phyloP scores from a whole-genome alignment of 2,329 filamentous ascomycete genomes.

The Nothophoma quercina region DNA sequence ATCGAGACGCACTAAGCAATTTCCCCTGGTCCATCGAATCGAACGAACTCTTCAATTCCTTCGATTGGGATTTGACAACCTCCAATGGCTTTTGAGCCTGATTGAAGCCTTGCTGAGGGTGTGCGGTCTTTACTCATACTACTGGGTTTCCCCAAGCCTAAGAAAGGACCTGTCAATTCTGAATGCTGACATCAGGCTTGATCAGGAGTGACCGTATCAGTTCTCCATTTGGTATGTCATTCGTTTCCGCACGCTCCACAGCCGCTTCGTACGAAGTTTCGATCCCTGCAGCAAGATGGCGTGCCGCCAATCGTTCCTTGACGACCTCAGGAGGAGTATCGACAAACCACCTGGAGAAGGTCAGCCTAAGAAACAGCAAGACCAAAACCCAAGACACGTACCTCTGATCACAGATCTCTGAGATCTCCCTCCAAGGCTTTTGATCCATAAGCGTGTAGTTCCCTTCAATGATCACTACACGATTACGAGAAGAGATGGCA shows the following conservation, averaged over 20 bases:
- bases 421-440: conserved; percentile 28
- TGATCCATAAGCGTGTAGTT: conserved; percentile 38
- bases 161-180: conserved; percentile 19
- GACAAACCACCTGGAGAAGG: conserved; percentile 31
- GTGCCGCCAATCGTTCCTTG: conserved; percentile 27
- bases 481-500: conserved; percentile 29
- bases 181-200: conserved; percentile 27
- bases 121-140: too few relatives aligned
- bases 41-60: conserved; percentile 34
- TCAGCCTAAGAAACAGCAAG: conserved; percentile 10
- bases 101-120: neutral
- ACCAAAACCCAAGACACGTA: conserved; percentile 8
- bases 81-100: conserved; percentile 21
- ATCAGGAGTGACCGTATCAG: conserved; percentile 31
- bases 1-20: conserved; percentile 29
- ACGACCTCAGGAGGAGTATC: conserved; percentile 29
- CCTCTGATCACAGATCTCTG: conserved; percentile 27
- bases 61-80: conserved; percentile 36
- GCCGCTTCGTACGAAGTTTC: conserved; percentile 30
- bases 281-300: conserved; percentile 35
- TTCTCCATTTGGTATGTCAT: conserved; percentile 36
- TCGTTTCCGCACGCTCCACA: conserved; percentile 31
- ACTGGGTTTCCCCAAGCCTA: too few relatives aligned
- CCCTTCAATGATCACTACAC: conserved; percentile 34
- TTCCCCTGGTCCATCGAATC: conserved; percentile 38